Percentiles rank a stretch among this genome's conserved stretches.
Evolutionary conservation across 140 eudicot genomes (phyloP).

Genomic region (Oenanthe javanica): DNA sequence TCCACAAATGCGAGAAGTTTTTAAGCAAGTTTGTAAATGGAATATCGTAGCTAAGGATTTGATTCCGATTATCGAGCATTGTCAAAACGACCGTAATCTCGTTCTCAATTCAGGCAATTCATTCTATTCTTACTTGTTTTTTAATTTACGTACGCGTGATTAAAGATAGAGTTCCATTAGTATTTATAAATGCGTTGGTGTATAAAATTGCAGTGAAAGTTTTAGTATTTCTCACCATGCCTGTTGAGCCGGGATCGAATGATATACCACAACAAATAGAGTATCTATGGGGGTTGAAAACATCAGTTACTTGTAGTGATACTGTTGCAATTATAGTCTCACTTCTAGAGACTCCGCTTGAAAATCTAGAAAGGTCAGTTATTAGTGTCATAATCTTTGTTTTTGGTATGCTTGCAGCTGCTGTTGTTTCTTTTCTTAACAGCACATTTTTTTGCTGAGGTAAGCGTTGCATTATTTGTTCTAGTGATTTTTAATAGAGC

Average conservation of each 20-base stretch:
- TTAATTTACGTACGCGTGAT: neutral
- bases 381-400: neutral
- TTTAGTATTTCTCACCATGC: slow-evolving; percentile 95
- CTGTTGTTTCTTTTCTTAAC: neutral
- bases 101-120: slow-evolving; percentile 71
- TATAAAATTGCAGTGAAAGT: slow-evolving; percentile 56
- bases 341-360: slow-evolving; percentile 74
- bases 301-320: slow-evolving; percentile 53
- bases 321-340: slow-evolving; percentile 65
- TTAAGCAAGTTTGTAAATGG: slow-evolving; percentile 96
- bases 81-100: slow-evolving; percentile 55
- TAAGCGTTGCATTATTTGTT: neutral
- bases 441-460: neutral
- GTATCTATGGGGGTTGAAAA: slow-evolving; percentile 76
- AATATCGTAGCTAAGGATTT: slow-evolving; percentile 68
- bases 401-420: neutral
- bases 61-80: slow-evolving; percentile 63
- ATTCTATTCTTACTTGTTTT: neutral
- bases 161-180: neutral
- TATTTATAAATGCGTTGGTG: neutral
- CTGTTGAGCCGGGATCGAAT: slow-evolving; percentile 67
- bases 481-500: neutral
- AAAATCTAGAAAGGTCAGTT: slow-evolving; percentile 64
- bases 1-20: slow-evolving; percentile 77
- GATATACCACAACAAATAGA: slow-evolving; percentile 83